Percentiles rank a stretch among this genome's conserved stretches.
These are phyloP conservation scores for Lophiostoma macrostomum DNA, from an alignment of 495 filamentous ascomycete species.

Conservation along the genomic window DNA sequence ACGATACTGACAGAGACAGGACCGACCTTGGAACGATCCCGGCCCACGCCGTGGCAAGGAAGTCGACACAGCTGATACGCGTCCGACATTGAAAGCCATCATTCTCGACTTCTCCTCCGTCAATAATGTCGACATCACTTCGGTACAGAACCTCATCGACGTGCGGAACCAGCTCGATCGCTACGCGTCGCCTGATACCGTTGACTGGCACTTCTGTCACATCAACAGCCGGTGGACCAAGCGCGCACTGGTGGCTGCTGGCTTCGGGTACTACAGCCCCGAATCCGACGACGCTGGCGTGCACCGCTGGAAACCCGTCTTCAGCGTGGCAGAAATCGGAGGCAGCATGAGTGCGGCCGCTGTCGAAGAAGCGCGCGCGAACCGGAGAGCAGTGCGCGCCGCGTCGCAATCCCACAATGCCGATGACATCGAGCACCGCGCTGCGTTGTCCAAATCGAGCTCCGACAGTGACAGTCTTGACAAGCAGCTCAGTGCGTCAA, in stretches of 20 bases:
- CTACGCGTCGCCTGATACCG: slow-evolving; percentile 75
- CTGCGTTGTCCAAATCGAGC: slow-evolving; percentile 33
- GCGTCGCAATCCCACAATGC: slow-evolving; percentile 25
- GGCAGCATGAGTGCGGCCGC: slow-evolving; percentile 66
- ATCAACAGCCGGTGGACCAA: slow-evolving; percentile 98
- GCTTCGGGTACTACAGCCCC: slow-evolving; percentile 81
- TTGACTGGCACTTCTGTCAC: slow-evolving; percentile 95
- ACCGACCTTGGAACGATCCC: slow-evolving; percentile 95
- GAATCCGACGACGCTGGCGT: slow-evolving; percentile 49
- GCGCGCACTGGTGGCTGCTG: slow-evolving; percentile 83
- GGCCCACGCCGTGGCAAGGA: slow-evolving; percentile 64
- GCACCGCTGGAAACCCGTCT: slow-evolving; percentile 90
- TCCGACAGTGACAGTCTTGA: slow-evolving; percentile 41
- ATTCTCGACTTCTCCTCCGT: slow-evolving; percentile 95
- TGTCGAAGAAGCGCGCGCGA: slow-evolving; percentile 48
- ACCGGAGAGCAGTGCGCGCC: slow-evolving; percentile 31
- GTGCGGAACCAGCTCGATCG: slow-evolving; percentile 95
- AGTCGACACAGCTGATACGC: slow-evolving; percentile 48
- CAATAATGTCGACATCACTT: slow-evolving; percentile 94
- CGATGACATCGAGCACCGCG: slow-evolving; percentile 35
- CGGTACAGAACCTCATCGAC: slow-evolving; percentile 91
- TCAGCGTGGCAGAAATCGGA: slow-evolving; percentile 86
- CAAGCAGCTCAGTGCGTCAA: slow-evolving; percentile 47
- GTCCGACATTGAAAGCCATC: slow-evolving; percentile 81
- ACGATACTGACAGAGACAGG: slow-evolving; percentile 39